Base-by-base conservation (phyloP, 83 land plant genomes). In the Diphasiastrum complanatum region DNA sequence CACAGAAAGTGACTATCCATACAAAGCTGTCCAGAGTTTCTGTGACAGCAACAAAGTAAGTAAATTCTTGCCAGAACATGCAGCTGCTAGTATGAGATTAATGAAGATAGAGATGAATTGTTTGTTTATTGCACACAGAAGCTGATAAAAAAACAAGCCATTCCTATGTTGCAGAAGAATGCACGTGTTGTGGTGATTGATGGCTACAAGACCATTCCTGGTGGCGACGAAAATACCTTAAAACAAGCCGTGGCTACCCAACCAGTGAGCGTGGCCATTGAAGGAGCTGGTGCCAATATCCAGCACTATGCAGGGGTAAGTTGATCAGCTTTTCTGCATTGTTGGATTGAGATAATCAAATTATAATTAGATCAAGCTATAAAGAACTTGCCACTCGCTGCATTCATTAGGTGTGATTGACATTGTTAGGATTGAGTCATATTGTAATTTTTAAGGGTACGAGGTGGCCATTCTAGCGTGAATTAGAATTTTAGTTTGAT, bases 1-100 rank as follows among this genome's bases (percentile, higher is more conserved):
- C 36, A 64, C 64, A 5, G 73, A 78, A 33, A 43, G 47, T 6
- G 33, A 33, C 33, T 78, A 78, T 56, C 77, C 73, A 2, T 78
- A 68, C 34, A 25, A 30, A 2, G 81, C 24, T 1, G 31, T 24
- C 0, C n/a, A 64, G 3, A 68, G 61, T 2, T 4, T 40, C 4
- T 78, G 80, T 66, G 60, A 71, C 62, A 45, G 20, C 2, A 22
- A 30, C 16, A n/a, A 54, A 18, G 61, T 32, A 58, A 35, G 65
- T 23, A 19, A 22, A 18, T 8, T 45, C 12, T 61, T 45, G 23
- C 5, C 8, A 0, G 41, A 16, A 24, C 26, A 19, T 41, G 12
- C 43, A 20, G 56, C 28, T 3, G 14, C 30, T 5, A 14, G 30
- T 64, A 64, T 25, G 63, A 18, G 5, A 1, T 40, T 40, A 40